Conservation (phyloP, 768 basidiomycete species). For the Omphalotus guepiniiformis region DNA sequence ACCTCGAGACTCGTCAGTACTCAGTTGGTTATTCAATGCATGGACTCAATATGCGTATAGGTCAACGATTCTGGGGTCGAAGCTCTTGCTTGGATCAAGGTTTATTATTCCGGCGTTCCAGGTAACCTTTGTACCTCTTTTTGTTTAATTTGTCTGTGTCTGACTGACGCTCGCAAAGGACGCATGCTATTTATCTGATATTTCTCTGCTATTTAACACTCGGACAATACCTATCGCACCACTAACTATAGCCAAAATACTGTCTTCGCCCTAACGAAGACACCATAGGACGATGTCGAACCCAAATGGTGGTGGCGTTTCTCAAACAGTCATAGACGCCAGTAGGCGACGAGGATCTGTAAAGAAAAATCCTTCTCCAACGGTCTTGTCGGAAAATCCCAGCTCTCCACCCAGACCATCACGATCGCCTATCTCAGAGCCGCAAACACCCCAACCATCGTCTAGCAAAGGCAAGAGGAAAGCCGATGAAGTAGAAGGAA, state of each 20-base stretch:
- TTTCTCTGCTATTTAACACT: too few species aligned
- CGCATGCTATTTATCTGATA: conserved; percentile 5
- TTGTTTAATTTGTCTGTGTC: not conserved
- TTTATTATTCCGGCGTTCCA: not conserved
- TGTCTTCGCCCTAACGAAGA: not conserved
- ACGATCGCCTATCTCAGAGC: conserved; percentile 12
- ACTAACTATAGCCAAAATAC: too few species aligned
- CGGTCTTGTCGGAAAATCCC: not conserved
- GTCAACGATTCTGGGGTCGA: too few species aligned
- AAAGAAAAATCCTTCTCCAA: not conserved
- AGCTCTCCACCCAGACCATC: not conserved
- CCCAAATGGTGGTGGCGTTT: conserved; percentile 1
- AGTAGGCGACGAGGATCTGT: too few species aligned
- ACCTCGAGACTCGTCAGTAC: too few species aligned
- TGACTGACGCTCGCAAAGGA: not conserved
- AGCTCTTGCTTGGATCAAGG: too few species aligned
- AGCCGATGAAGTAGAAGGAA: conserved; percentile 62
- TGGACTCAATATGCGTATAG: too few species aligned
- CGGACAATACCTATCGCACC: too few species aligned
- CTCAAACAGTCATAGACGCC: not conserved
- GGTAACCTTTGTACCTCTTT: not conserved
- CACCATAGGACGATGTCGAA: not conserved
- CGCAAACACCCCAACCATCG: conserved; percentile 23
- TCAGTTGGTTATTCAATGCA: too few species aligned
- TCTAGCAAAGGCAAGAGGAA: conserved; percentile 59